Evolutionary conservation across 2,329 filamentous ascomycete genomes (phyloP).

Genomic region (Pseudocercospora musae): DNA sequence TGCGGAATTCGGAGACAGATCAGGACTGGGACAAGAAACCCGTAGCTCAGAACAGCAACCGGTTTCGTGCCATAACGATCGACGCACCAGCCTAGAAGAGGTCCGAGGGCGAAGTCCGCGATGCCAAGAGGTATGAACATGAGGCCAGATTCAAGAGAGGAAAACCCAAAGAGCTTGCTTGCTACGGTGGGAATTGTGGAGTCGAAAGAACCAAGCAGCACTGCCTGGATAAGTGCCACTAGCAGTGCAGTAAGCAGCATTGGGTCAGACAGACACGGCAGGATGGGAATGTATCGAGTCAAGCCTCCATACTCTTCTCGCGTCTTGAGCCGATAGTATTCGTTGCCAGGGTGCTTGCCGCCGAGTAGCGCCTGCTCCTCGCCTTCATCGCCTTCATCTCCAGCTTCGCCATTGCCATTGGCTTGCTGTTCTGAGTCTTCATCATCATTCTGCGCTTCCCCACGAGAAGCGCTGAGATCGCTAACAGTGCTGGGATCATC

Average conservation of each 20-base stretch:
- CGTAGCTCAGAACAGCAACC: constrained; percentile 43
- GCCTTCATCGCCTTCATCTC: background rate
- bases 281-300: constrained; percentile 46
- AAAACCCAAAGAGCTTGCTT: constrained; percentile 43
- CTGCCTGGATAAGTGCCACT: constrained; percentile 46
- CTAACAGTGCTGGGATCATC: constrained; percentile 27
- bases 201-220: constrained; percentile 44
- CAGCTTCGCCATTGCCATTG: background rate
- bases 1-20: constrained; percentile 45
- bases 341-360: constrained; percentile 30
- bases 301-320: constrained; percentile 39
- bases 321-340: constrained; percentile 43
- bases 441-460: constrained; percentile 12
- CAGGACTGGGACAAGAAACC: constrained; percentile 43
- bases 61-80: constrained; percentile 46
- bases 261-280: constrained; percentile 43
- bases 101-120: constrained; percentile 46
- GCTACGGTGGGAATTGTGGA: constrained; percentile 48
- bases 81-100: constrained; percentile 47
- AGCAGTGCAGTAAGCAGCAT: constrained; percentile 41
- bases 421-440: constrained; percentile 4
- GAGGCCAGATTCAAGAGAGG: constrained; percentile 44
- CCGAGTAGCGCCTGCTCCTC: constrained; percentile 43
- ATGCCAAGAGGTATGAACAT: constrained; percentile 47
- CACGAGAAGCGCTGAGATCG: constrained; percentile 19